phyloP scores from a whole-genome alignment of 2,329 filamentous ascomycete genomes.

The Chrysoporthe cubensis region DNA sequence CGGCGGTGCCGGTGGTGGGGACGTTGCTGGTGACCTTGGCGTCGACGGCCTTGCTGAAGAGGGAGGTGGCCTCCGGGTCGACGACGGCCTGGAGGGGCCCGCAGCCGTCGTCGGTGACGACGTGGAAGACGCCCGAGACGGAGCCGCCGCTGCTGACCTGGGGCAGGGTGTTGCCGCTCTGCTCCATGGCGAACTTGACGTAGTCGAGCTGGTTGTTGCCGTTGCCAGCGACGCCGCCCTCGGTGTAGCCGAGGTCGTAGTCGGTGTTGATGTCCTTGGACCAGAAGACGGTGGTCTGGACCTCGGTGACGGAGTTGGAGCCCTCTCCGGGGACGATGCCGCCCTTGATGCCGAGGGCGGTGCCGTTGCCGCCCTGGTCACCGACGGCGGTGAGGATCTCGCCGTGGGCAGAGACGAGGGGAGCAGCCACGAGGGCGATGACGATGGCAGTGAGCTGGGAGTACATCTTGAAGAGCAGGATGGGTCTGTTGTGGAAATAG shows the following conservation, averaged over 20 bases:
- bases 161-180: conserved; percentile 38
- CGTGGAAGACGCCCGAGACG: conserved; percentile 43
- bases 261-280: conserved; percentile 35
- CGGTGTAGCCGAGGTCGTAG: conserved; percentile 29
- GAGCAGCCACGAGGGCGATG: conserved; percentile 31
- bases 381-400: conserved; percentile 35
- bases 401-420: conserved; percentile 37
- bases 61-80: conserved; percentile 40
- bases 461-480: conserved; percentile 33
- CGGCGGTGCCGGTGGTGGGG: conserved; percentile 23
- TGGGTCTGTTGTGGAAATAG: background rate
- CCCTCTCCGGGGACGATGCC: conserved; percentile 37
- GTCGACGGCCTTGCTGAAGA: conserved; percentile 28
- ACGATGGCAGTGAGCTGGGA: conserved; percentile 22
- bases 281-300: conserved; percentile 35
- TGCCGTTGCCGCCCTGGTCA: conserved; percentile 44
- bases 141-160: conserved; percentile 40
- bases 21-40: conserved; percentile 29
- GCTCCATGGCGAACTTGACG: conserved; percentile 11
- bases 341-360: conserved; percentile 44
- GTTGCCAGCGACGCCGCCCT: conserved; percentile 15
- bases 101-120: conserved; percentile 48
- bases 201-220: conserved; percentile 24
- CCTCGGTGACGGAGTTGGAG: conserved; percentile 39
- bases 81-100: conserved; percentile 46